Evolutionary conservation across 306 rosid species (phyloP), one percentile per base, ranked within the genome.

Genomic region (Quillaja saponaria): DNA sequence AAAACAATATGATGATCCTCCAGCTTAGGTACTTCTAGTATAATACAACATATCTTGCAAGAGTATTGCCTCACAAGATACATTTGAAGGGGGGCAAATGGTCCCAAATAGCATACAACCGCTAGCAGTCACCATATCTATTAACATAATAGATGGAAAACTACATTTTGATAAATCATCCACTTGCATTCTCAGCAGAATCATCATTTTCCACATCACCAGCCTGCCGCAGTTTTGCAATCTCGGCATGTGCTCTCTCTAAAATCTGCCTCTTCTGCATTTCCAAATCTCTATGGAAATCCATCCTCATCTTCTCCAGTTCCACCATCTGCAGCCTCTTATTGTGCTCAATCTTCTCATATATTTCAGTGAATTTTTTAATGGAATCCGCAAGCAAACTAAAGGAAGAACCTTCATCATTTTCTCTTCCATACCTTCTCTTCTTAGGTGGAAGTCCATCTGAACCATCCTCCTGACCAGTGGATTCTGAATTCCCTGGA

Each of bases 301-400:
- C 86, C 95, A 85, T 84, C 76, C 95, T 82, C 97, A 88, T 85
- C 80, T 79, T 91, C 78, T 91, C 97, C 15, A 91, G 77, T 67
- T 87, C 96, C 46, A 69, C 31, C 86, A 91, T 80, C 72, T 85
- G 90, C 81, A 82, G 77, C 68, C 91, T 84, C 73, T 76, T 87
- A 52, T 74, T 80, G 19, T 62, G 77, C 61, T 91, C 97, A 34
- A 84, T 78, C 66, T 85, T 87, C 81, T 85, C 97, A 52, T 91
- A 85, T 67, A 85, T 85, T 69, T 82, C 80, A 11, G 91, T 67
- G 78, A 87, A 82, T 53, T 84, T 87, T 47, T 78, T 79, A 57
- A 91, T 84, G 54, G 96, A 83, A 63, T 85, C 77, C 1, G 95
- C 97, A 41, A 88, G 82, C 80, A 91, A 76, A 49, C 85, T 80